Base-by-base conservation (phyloP, 2,329 filamentous ascomycete genomes). In the Dactylellina sp. region DNA sequence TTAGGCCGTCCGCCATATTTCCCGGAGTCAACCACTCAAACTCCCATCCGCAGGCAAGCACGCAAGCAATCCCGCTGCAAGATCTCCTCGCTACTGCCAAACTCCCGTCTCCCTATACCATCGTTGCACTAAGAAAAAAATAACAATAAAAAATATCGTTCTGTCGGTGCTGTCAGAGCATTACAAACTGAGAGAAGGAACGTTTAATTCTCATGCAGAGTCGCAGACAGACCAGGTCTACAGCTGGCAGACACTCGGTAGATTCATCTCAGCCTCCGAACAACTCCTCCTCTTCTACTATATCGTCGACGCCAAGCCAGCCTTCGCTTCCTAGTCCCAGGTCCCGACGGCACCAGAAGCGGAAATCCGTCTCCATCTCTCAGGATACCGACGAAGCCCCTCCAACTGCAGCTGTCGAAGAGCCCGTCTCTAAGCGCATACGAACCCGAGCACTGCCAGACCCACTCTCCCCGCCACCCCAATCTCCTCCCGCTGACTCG, bases 201-300 rank as follows among this genome's bases (percentile, higher is more conserved):
- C 47, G 53, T 59, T 65, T 72, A 72, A 72, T 64, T 72, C 68
- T 72, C 68, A 72, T 72, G 68, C 66, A 72, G 66, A 59, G 60
- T 65, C 68, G 68, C 68, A 72, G 68, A 65, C 68, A 72, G 53
- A 72, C 68, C 62, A 56, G 68, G 68, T 72, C 68, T 64, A 65
- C 68, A 65, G 61, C 60, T 72, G 68, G 68, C 68, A 72, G 68
- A 65, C 68, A 72, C 60, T 72, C 68, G 53, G 68, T 60, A 72
- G 68, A 72, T 72, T 65, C 68, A 56, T 72, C 60, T 53, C 68
- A 72, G 60, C 68, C 68, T 65, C 60, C 68, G 28, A 53, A 53
- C 40, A 39, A 22, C 60, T 49, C 62, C 20, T 56, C 68, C 25
- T 24, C 47, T 7, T 25, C 62, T 47, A 35, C 42, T 60, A 28